Conservation (phyloP, 2,329 filamentous ascomycete genomes). For the Cercospora nicotianae region DNA sequence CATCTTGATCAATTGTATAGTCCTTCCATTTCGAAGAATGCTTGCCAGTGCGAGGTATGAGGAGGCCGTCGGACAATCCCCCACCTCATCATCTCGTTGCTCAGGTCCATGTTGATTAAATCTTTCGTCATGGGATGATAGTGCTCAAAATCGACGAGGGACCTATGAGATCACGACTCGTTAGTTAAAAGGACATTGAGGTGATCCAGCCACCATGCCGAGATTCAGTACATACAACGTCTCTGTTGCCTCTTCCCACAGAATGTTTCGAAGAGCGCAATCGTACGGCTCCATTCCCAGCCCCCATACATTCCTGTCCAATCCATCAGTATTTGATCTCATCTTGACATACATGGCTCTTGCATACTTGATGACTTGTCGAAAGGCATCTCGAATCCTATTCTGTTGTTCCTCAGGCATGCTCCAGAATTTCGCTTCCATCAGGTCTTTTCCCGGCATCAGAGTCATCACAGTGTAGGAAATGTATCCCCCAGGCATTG, state of each 20-base stretch:
- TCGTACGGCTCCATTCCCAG: slow-evolving; percentile 36
- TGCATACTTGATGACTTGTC: slow-evolving; percentile 27
- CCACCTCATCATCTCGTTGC: slow-evolving; percentile 33
- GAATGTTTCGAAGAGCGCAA: slow-evolving; percentile 35
- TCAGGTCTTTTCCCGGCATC: slow-evolving; percentile 33
- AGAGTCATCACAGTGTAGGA: slow-evolving; percentile 35
- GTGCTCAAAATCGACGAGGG: slow-evolving; percentile 38
- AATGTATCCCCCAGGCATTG: slow-evolving; percentile 35
- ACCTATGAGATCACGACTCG: slow-evolving; percentile 12
- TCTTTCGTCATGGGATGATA: slow-evolving; percentile 30
- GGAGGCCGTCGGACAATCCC: slow-evolving; percentile 33
- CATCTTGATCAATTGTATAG: neutral
- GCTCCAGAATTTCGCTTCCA: slow-evolving; percentile 36
- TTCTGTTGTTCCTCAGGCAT: slow-evolving; percentile 23
- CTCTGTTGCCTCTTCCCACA: slow-evolving; percentile 31
- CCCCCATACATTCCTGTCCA: slow-evolving; percentile 29
- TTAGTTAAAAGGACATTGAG: neutral
- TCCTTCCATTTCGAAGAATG: slow-evolving; percentile 22
- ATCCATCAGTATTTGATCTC: neutral
- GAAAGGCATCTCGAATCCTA: slow-evolving; percentile 31
- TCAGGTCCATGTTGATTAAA: slow-evolving; percentile 31
- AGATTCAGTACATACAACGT: slow-evolving; percentile 12
- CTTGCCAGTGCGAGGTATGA: slow-evolving; percentile 26
- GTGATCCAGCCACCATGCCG: neutral
- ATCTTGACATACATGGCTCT: no score